Conservation (phyloP, 441 rosid genomes). For the Sinapis alba region DNA sequence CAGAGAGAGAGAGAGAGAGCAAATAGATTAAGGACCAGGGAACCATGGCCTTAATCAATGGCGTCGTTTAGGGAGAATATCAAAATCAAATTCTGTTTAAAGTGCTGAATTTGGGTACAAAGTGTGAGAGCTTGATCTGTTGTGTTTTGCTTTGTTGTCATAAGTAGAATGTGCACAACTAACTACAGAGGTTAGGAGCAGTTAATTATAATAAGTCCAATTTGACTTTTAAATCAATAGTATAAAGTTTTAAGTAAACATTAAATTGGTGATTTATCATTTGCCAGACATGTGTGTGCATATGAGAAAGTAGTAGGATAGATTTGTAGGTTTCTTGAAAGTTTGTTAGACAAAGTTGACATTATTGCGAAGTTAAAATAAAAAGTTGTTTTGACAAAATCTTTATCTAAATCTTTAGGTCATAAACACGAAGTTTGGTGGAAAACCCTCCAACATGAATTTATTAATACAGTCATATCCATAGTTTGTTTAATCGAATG, state of each 20-base stretch:
- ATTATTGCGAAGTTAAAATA: constrained; percentile 5
- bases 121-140: constrained; percentile 8
- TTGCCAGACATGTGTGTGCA: constrained; percentile 25
- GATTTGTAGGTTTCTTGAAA: constrained; percentile 34
- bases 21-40: neutral
- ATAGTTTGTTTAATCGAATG: neutral
- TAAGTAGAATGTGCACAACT: constrained; percentile 18
- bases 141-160: constrained; percentile 33
- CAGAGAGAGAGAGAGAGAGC: neutral
- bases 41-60: constrained; percentile 35
- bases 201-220: neutral
- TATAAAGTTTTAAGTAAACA: neutral
- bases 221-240: neutral
- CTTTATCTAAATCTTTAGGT: constrained; percentile 11
- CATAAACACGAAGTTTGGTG: constrained; percentile 34
- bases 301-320: constrained; percentile 29
- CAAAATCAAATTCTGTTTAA: constrained; percentile 18
- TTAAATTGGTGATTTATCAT: constrained; percentile 8
- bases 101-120: neutral
- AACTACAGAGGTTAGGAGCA: constrained; percentile 17
- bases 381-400: constrained; percentile 24
- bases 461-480: neutral
- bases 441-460: constrained; percentile 18
- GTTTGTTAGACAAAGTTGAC: constrained; percentile 39
- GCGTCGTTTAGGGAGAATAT: constrained; percentile 32